Percentiles rank a stretch among this genome's conserved stretches.
These are phyloP conservation scores for Boechera stricta DNA, from an alignment of 345 rosid genomes.

Conservation along the genomic window DNA sequence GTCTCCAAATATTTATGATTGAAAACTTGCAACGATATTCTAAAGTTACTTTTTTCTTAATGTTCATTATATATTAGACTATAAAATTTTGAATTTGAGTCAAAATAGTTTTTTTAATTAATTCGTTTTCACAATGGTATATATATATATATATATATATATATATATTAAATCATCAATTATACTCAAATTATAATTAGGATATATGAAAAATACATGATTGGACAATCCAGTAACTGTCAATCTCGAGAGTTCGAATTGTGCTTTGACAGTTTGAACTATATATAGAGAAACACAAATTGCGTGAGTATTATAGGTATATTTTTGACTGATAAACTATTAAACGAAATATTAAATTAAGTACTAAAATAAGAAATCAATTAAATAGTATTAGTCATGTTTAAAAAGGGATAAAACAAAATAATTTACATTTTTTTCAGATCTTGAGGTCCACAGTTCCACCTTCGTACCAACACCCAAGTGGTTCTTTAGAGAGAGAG, in stretches of 20 bases:
- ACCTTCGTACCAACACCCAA: constrained; percentile 45
- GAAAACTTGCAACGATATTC: not conserved
- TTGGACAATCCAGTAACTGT: constrained; percentile 26
- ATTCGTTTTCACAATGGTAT: not conserved
- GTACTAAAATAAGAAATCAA: not conserved
- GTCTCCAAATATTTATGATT: too few species aligned
- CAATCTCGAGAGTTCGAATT: constrained; percentile 28
- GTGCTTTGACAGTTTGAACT: constrained; percentile 33
- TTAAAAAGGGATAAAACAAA: constrained; percentile 35
- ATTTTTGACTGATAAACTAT: constrained; percentile 31
- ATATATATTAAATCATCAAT: not conserved
- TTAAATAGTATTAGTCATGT: constrained; percentile 29
- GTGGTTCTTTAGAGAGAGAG: constrained; percentile 41
- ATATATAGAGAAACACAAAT: constrained; percentile 22
- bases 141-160: not conserved
- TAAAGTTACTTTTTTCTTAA: too few species aligned
- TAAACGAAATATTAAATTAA: constrained; percentile 4
- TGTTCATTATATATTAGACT: not conserved
- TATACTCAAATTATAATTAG: not conserved
- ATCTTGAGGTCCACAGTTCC: constrained; percentile 50
- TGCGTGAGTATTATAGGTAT: constrained; percentile 29
- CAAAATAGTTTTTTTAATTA: not conserved
- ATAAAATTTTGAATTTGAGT: not conserved
- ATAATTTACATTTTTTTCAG: constrained; percentile 42
- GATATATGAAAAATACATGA: not conserved